Base-by-base conservation (phyloP, 208 protist species). In the Trypanosoma congolense region DNA sequence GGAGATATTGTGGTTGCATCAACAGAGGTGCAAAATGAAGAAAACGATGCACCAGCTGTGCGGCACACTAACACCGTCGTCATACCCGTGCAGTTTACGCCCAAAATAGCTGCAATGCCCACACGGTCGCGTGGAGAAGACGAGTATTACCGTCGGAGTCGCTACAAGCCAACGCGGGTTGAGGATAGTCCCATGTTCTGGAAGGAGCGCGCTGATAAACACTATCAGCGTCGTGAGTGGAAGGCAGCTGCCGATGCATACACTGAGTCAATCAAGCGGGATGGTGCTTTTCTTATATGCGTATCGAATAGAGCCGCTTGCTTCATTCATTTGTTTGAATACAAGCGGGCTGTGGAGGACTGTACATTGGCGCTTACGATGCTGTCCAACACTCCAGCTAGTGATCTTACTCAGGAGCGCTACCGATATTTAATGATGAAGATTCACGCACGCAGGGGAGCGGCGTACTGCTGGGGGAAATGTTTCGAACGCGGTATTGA, bases 151-250 rank as follows among this genome's bases (percentile, higher is more conserved):
- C 86, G 87, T 25, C 73, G 81, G 54, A 94, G 87, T 53, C 81
- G 87, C 65, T 96, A 95, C 77, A 94, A 92, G 59, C 90, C 90
- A 9, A 79, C 90, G 8, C 83, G 72, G 9, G 75, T 95, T n/a
- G 81, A 92, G 68, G 90, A 96, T 61, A 92, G 81, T 41, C 90
- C 90, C 12, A 90, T 95, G 75, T 95, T 93, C 57, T 96, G 85
- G 83, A 96, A 96, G 65, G 83, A 96, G 55, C 65, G 72, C 6
- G 90, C 74, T 21, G 90, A 96, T 68, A 77, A 72, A 55, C 77
- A 80, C 55, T 95, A 90, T 73, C 61, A 77, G 25, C 61, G 63
- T 12, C 75, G 73, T 42, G 76, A 82, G 49, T 96, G 77, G 78
- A 78, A 74, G 61, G 73, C 63, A n/a, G 85, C 85, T 4, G 81